Base-by-base conservation (phyloP, 805 yeast genomes). In the Candida pseudoglaebosa region DNA sequence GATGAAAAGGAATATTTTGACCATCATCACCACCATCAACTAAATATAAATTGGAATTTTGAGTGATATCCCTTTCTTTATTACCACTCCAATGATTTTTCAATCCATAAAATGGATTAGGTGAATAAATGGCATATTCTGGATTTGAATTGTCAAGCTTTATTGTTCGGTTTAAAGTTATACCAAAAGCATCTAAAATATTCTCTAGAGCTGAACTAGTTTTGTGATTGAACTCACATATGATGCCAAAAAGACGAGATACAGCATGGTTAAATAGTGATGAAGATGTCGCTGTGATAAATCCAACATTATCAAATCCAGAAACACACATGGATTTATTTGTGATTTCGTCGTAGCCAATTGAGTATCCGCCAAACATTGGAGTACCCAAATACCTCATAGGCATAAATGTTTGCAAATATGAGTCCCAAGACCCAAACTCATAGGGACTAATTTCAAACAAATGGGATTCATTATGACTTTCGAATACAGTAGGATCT, bases 401-500 rank as follows among this genome's bases (percentile, higher is more conserved):
- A n/a, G 73, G 66, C 3, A 72, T 61, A 46, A 81, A 81, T 4
- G 75, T 61, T 26, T 65, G 57, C 24, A 73, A 45, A 29, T 56
- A 54, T 10, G 61, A 43, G 44, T 79, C 83, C 84, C 85, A 81
- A 0, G 83, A 77, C 0, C 87, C 87, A 61, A 80, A 80, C 41
- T 81, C 88, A 49, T 57, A 77, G 0, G 85, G 85, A 10, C 73
- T 77, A 46, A 81, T 73, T 53, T 81, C 87, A 44, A 78, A 71
- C 2, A 77, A 42, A 41, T 67, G 72, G 1, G 81, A 71, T 22
- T 56, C 54, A 8, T 48, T 44, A 16, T 53, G 61, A 2, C 33
- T 21, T 15, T 37, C 43, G 2, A 21, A 31, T 10, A 13, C 12
- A 10, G 17, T 15, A 3, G 71, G 73, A 37, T 60, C 63, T 45